Evolutionary conservation across 2,329 filamentous ascomycete genomes (phyloP).

Genomic region (Westerdykella ornata): DNA sequence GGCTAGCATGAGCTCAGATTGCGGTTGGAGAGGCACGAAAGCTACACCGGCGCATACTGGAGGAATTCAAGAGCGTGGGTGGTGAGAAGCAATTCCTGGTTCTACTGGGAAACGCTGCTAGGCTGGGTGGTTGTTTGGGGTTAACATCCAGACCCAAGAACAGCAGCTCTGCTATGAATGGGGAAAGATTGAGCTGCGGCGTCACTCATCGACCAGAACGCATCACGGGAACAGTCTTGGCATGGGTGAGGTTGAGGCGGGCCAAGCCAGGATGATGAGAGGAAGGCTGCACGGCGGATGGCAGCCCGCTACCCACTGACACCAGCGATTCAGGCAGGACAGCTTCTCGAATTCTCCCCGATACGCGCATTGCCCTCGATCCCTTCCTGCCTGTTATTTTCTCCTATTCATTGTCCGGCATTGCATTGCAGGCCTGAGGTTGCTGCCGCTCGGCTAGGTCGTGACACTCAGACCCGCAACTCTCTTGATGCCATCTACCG

Average conservation of each 20-base stretch:
- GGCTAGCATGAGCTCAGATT: too few species aligned
- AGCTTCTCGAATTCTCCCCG: constrained; percentile 9
- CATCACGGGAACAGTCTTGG: background rate
- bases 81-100: too few species aligned
- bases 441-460: constrained; percentile 31
- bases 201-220: too few species aligned
- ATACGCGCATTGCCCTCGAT: constrained; percentile 2
- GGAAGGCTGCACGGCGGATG: background rate
- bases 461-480: constrained; percentile 34
- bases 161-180: too few species aligned
- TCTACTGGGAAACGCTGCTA: too few species aligned
- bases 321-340: constrained; percentile 18
- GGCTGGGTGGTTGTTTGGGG: too few species aligned
- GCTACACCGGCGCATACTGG: too few species aligned
- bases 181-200: too few species aligned
- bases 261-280: background rate
- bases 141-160: too few species aligned
- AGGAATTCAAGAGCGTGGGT: too few species aligned
- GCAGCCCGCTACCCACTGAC: constrained; percentile 10
- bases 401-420: background rate
- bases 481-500: constrained; percentile 30
- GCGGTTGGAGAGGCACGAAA: too few species aligned
- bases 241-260: background rate
- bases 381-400: constrained; percentile 5
- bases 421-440: constrained; percentile 9